Evolutionary conservation across 2,329 filamentous ascomycete species (phyloP).

Genomic region (Stylonectria norvegica): DNA sequence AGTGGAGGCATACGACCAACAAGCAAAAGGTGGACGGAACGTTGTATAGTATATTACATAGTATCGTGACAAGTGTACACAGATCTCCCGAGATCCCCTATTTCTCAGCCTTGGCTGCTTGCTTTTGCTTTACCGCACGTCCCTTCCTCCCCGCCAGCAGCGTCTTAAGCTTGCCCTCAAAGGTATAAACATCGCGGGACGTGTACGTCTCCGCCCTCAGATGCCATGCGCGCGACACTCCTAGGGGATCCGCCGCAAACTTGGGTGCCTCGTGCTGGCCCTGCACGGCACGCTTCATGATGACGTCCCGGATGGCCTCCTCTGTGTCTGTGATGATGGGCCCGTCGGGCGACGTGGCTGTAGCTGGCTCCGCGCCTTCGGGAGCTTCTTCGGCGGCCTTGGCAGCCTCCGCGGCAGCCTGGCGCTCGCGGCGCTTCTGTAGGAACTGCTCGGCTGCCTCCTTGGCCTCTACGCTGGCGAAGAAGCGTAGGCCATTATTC

Average conservation of each 20-base stretch:
- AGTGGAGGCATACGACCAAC: no score
- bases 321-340: constrained; percentile 33
- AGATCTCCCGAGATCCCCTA: constrained; percentile 17
- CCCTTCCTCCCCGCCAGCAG: constrained; percentile 25
- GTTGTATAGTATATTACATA: constrained; percentile 29
- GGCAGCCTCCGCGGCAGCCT: no score
- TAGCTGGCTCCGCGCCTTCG: constrained; percentile 14
- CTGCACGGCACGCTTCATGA: constrained; percentile 32
- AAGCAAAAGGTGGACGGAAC: constrained; percentile 14
- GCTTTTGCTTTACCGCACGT: constrained; percentile 20
- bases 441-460: constrained; percentile 31
- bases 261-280: constrained; percentile 37
- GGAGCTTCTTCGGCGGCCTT: constrained; percentile 13
- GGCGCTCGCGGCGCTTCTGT: constrained; percentile 23
- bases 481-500: constrained; percentile 25
- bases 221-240: constrained; percentile 36
- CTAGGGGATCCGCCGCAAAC: constrained; percentile 32
- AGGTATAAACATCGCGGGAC: constrained; percentile 32
- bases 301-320: constrained; percentile 31
- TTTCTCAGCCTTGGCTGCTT: constrained; percentile 19
- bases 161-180: constrained; percentile 39
- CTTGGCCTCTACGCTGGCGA: constrained; percentile 24
- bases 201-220: constrained; percentile 37
- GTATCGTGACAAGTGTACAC: constrained; percentile 26
- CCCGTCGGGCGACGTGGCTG: constrained; percentile 8